These are phyloP conservation scores for Theileria annulata DNA, from an alignment of 169 alveolate species.

Conservation along the genomic window DNA sequence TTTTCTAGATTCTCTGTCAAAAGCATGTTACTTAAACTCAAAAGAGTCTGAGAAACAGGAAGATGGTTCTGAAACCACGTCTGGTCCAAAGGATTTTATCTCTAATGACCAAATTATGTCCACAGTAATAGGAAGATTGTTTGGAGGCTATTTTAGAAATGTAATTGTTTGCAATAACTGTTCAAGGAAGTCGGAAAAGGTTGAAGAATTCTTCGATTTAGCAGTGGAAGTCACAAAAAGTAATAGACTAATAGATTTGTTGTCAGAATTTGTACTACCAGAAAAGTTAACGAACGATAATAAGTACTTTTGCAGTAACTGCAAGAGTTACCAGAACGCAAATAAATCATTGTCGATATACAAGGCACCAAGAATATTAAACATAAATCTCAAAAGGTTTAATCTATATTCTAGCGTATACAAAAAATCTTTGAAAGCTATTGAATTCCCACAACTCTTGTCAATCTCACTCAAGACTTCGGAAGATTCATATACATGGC, in stretches of 20 bases:
- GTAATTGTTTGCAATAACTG: constrained; percentile 53
- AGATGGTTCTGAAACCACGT: background rate
- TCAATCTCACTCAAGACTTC: constrained; percentile 49
- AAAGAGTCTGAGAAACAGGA: constrained; percentile 22
- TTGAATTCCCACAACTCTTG: constrained; percentile 46
- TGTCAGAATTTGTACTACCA: constrained; percentile 45
- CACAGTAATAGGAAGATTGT: constrained; percentile 47
- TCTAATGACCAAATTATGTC: constrained; percentile 40
- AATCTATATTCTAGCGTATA: constrained; percentile 21
- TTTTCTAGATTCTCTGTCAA: constrained; percentile 67
- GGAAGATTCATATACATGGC: constrained; percentile 28
- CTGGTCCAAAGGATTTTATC: background rate
- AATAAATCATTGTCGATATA: constrained; percentile 70
- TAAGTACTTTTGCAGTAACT: constrained; percentile 71
- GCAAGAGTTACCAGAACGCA: constrained; percentile 68
- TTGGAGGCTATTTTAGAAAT: constrained; percentile 52
- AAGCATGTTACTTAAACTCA: constrained; percentile 55
- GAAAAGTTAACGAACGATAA: constrained; percentile 65
- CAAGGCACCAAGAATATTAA: constrained; percentile 69
- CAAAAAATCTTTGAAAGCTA: background rate
- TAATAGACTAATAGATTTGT: constrained; percentile 65
- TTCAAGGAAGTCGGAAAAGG: constrained; percentile 68
- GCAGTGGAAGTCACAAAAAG: constrained; percentile 67
- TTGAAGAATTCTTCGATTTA: constrained; percentile 73
- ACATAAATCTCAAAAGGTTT: constrained; percentile 69